Conservation (phyloP, 1,284 basidiomycete species). For the Singerocomus inundabilis region DNA sequence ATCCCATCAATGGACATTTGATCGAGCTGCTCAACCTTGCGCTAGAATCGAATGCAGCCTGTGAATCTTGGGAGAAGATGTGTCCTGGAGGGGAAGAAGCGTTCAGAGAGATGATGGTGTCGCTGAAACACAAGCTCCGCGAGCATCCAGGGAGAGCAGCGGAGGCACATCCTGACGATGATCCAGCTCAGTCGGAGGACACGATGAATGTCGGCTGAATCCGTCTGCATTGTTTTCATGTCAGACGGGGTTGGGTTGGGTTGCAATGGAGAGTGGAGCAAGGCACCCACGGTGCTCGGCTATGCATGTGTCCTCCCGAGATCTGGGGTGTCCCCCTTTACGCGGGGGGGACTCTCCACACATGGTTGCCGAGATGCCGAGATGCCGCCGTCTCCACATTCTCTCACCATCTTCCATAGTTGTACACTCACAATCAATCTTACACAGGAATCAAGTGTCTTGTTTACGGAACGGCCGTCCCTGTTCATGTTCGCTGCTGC, state of each 20-base stretch:
- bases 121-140: slow-evolving; percentile 36
- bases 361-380: slow-evolving; percentile 36
- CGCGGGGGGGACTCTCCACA: slow-evolving; percentile 1
- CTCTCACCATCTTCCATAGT: slow-evolving; percentile 34
- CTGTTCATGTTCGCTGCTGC: slow-evolving; percentile 22
- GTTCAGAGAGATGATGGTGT: slow-evolving; percentile 36
- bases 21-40: slow-evolving; percentile 85
- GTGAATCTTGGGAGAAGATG: slow-evolving; percentile 30
- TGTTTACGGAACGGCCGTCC: slow-evolving; percentile 31
- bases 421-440: slow-evolving; percentile 33
- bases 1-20: slow-evolving; percentile 84
- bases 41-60: slow-evolving; percentile 53
- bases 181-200: slow-evolving; percentile 27
- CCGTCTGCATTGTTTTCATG: slow-evolving; percentile 17
- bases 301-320: slow-evolving; percentile 13
- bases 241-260: background rate
- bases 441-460: slow-evolving; percentile 33
- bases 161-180: slow-evolving; percentile 15
- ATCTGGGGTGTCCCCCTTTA: slow-evolving; percentile 33
- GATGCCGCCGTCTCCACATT: slow-evolving; percentile 33
- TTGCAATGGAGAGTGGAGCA: slow-evolving; percentile 21
- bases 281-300: slow-evolving; percentile 24
- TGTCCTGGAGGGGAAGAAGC: slow-evolving; percentile 37
- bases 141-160: slow-evolving; percentile 26
- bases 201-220: slow-evolving; percentile 33